Conservation (phyloP, 208 protist genomes). For the Acanthamoeba triangularis region DNA sequence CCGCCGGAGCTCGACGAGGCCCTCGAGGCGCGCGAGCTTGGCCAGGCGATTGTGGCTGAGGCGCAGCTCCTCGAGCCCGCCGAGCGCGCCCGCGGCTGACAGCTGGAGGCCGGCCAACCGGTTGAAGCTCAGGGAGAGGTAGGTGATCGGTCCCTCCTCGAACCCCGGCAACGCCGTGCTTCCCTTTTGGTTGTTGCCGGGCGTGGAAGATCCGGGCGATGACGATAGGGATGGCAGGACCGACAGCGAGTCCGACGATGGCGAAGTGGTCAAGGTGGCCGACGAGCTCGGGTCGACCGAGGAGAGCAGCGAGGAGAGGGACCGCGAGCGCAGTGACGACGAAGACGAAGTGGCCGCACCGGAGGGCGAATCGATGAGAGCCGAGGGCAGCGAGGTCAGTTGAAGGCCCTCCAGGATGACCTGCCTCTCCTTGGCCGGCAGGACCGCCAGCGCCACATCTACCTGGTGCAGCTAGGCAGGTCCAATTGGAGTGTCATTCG, state of each 20-base stretch:
- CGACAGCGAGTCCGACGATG: neutral
- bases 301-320: neutral
- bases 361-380: neutral
- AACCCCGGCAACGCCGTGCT: neutral
- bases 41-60: neutral
- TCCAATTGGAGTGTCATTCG: neutral
- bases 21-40: neutral
- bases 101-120: neutral
- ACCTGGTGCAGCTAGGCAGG: neutral
- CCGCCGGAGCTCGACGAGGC: neutral
- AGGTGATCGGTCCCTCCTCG: neutral
- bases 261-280: neutral
- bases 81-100: neutral
- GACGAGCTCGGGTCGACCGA: constrained; percentile 4
- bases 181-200: neutral
- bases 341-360: neutral
- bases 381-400: neutral
- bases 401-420: neutral
- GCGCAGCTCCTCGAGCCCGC: neutral
- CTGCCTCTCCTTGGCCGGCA: constrained; percentile 14
- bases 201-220: neutral
- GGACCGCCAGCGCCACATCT: neutral
- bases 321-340: neutral
- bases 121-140: constrained; percentile 15
- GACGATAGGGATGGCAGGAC: neutral